Conservation (phyloP, 169 alveolate species). For the Perkinsus marinus region DNA sequence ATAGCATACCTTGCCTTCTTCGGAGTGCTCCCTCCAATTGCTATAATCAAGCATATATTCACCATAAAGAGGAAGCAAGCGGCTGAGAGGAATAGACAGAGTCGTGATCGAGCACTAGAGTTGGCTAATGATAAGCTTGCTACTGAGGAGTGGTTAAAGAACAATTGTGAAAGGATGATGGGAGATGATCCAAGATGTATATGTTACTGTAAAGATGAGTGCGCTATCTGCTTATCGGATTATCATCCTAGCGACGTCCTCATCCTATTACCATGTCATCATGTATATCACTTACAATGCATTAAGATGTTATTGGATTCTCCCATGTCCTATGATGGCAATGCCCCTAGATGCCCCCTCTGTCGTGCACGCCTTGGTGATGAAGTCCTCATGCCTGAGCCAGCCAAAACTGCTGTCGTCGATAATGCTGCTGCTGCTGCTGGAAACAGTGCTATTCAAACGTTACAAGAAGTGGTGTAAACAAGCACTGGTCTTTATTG, state of each 20-base stretch:
- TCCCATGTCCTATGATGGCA: neutral
- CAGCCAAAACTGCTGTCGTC: neutral
- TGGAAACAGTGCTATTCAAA: too few relatives aligned
- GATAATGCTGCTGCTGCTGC: neutral
- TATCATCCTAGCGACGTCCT: neutral
- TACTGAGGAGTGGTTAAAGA: neutral
- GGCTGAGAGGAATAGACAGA: neutral
- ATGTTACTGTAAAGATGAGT: neutral
- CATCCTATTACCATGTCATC: neutral
- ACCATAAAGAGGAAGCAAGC: neutral
- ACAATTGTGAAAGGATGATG: neutral
- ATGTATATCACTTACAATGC: neutral
- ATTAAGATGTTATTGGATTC: neutral
- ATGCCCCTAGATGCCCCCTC: neutral
- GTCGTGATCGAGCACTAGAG: neutral
- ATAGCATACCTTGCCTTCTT: neutral
- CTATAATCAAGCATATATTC: neutral
- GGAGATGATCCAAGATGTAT: neutral
- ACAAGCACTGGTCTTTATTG: too few relatives aligned
- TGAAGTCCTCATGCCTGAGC: neutral
- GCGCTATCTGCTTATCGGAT: neutral
- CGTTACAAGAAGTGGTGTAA: too few relatives aligned
- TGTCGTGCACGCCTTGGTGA: neutral
- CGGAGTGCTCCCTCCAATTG: neutral
- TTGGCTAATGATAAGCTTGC: neutral